Conservation (phyloP, 345 rosid genomes). For the Dipteronia dyeriana region DNA sequence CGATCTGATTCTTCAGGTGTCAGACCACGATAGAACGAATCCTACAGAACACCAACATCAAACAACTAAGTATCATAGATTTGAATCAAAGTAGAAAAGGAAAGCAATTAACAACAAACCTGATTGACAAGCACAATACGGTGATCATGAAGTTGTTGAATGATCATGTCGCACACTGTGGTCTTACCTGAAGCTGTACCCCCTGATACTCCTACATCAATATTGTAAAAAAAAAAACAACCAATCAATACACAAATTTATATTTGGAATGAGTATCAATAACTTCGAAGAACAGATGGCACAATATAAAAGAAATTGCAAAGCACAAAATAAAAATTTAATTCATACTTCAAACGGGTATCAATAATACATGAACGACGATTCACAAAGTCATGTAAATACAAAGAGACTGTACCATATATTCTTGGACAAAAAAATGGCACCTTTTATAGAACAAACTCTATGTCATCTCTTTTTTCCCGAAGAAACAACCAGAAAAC, state of each 20-base stretch:
- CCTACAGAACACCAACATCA: conserved; percentile 43
- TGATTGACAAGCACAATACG: conserved; percentile 94
- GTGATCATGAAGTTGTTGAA: conserved; percentile 98
- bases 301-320: not conserved
- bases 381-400: not conserved
- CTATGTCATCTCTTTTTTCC: not conserved
- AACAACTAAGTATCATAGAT: not conserved
- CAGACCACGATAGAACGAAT: conserved; percentile 94
- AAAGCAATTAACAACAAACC: conserved; percentile 41
- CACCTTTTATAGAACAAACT: not conserved
- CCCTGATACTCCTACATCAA: conserved; percentile 81
- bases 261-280: not conserved
- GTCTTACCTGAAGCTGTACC: conserved; percentile 99
- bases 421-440: too few species aligned
- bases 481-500: not conserved
- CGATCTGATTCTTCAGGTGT: conserved; percentile 72
- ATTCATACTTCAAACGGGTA: too few species aligned
- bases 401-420: not conserved
- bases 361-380: not conserved
- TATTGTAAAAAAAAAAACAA: not conserved
- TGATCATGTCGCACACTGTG: conserved; percentile 98
- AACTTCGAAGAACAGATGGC: not conserved
- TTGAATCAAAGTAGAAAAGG: not conserved
- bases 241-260: conserved; percentile 4
- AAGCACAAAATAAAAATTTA: not conserved